A percentile compares a stretch with the other conserved stretches of the same genome.
These are phyloP conservation scores for Amyloporia xantha DNA, from an alignment of 768 basidiomycete genomes.

Conservation along the genomic window DNA sequence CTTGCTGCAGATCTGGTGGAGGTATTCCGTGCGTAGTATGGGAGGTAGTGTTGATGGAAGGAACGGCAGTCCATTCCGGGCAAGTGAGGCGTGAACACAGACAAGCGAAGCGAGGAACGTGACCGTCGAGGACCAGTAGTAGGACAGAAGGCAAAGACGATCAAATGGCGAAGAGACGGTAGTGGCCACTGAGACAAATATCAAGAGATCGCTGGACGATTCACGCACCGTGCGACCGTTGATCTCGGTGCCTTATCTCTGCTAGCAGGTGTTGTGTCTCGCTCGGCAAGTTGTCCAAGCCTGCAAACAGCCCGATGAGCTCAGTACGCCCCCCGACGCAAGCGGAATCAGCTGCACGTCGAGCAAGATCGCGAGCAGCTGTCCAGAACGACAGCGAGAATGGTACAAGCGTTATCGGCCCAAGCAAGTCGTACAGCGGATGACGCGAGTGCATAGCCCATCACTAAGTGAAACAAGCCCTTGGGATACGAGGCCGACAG, in stretches of 20 bases:
- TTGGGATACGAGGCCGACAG: background rate
- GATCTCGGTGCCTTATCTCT: constrained; percentile 41
- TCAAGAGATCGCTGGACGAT: too few species aligned
- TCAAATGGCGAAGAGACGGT: background rate
- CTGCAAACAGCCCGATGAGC: too few species aligned
- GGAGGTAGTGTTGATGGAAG: background rate
- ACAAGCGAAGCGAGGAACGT: background rate
- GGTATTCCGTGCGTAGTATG: background rate
- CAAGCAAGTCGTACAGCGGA: too few species aligned
- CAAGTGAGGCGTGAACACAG: too few species aligned
- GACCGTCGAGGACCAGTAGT: too few species aligned
- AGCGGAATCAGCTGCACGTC: too few species aligned
- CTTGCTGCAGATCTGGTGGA: constrained; percentile 40
- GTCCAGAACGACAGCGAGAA: too few species aligned
- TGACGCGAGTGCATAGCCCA: background rate
- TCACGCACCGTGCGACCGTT: constrained; percentile 33
- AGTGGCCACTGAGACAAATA: background rate
- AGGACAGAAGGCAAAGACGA: background rate
- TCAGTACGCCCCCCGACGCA: too few species aligned
- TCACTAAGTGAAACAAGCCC: background rate
- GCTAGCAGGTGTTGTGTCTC: constrained; percentile 43
- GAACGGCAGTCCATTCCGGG: too few species aligned
- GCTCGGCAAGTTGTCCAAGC: constrained; percentile 43
- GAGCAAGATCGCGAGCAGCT: too few species aligned
- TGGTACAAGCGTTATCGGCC: too few species aligned